phyloP scores from a whole-genome alignment of 768 basidiomycete species.

The Phlegmacium glaucopus region DNA sequence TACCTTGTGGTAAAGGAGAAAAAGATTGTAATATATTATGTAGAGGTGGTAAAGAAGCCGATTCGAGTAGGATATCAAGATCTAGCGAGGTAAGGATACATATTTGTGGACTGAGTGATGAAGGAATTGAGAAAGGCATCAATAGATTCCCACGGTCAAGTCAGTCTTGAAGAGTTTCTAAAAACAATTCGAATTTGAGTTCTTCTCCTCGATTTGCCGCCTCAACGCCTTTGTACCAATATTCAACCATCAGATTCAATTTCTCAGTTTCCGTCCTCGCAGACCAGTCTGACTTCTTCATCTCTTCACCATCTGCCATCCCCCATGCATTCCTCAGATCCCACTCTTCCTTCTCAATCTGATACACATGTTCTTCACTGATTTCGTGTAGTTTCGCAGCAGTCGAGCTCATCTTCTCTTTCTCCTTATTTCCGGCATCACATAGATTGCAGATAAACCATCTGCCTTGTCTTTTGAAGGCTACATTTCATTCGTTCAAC shows the following conservation, averaged over 20 bases:
- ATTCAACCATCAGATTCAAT: not conserved
- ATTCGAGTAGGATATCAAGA: conserved; percentile 54
- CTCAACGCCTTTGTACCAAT: not conserved
- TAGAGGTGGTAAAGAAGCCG: conserved; percentile 62
- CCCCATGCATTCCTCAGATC: not conserved
- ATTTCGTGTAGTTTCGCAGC: not conserved
- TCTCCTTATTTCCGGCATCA: not conserved
- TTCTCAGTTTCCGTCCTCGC: not conserved
- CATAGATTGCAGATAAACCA: not conserved
- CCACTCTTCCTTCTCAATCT: not conserved
- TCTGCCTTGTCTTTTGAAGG: not conserved
- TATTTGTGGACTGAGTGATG: conserved; percentile 79
- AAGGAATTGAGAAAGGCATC: conserved; percentile 57
- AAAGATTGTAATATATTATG: conserved; percentile 80
- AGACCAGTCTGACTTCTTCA: not conserved
- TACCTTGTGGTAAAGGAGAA: conserved; percentile 80
- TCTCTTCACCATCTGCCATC: not conserved
- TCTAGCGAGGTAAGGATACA: conserved; percentile 72
- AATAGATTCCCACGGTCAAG: not conserved
- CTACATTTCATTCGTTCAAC: not conserved
- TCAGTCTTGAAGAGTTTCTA: not conserved
- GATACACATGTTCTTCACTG: not conserved
- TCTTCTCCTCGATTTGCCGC: not conserved
- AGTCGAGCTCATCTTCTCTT: not conserved
- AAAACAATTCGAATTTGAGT: not conserved